These are phyloP conservation scores for Pyrenophora teres DNA, from an alignment of 2,329 filamentous ascomycete genomes.

Conservation along the genomic window DNA sequence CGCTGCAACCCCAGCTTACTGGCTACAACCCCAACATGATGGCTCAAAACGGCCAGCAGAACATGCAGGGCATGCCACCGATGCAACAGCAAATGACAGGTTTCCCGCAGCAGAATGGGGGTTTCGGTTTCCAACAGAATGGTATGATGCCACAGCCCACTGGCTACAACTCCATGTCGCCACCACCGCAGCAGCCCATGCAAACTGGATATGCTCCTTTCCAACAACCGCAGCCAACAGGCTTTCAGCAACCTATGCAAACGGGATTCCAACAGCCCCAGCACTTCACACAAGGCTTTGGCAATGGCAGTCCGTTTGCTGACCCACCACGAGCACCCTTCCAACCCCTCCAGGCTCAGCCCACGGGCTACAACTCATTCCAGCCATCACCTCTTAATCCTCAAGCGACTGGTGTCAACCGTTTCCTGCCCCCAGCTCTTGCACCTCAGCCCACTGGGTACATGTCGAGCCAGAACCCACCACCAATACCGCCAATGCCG, in stretches of 20 bases:
- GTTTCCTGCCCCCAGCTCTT: constrained; percentile 52
- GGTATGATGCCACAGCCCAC: constrained; percentile 48
- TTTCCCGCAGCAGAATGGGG: constrained; percentile 45
- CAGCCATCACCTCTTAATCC: constrained; percentile 50
- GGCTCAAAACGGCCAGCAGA: constrained; percentile 64
- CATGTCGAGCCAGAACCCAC: constrained; percentile 53
- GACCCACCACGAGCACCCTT: constrained; percentile 57
- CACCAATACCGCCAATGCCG: constrained; percentile 63
- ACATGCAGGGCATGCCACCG: constrained; percentile 34
- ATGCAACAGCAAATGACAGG: constrained; percentile 48
- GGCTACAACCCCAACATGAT: constrained; percentile 64
- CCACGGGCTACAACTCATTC: constrained; percentile 47
- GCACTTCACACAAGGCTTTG: constrained; percentile 52
- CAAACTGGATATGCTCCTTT: constrained; percentile 48
- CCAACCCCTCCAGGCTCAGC: constrained; percentile 48
- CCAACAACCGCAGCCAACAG: constrained; percentile 53
- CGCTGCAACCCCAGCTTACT: constrained; percentile 83
- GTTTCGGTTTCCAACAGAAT: constrained; percentile 43
- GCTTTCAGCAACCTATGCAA: constrained; percentile 56
- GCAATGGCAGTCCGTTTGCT: constrained; percentile 56
- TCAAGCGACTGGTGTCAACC: constrained; percentile 61
- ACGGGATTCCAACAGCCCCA: constrained; percentile 39
- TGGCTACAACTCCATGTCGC: constrained; percentile 39
- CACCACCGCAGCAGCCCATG: constrained; percentile 51
- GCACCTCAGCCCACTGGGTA: constrained; percentile 61